Conservation (phyloP, 352 stramenopile species). For the Pythium phragmiticola region DNA sequence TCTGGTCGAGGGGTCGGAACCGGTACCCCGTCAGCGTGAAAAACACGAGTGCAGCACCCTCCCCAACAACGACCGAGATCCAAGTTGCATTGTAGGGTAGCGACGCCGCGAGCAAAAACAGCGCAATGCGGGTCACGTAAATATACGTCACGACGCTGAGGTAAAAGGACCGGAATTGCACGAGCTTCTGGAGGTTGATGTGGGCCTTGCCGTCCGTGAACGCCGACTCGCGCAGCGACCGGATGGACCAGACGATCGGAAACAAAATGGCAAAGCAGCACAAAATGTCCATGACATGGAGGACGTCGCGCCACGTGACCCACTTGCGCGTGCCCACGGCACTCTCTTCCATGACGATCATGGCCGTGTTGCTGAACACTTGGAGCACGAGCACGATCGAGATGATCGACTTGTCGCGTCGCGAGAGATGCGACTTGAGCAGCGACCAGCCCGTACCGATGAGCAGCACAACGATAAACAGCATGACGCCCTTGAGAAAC, state of each 20-base stretch:
- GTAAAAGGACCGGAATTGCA: slow-evolving; percentile 97
- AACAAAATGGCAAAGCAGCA: slow-evolving; percentile 96
- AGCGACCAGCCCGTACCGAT: slow-evolving; percentile 97
- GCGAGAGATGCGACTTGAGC: slow-evolving; percentile 94
- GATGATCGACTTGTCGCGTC: slow-evolving; percentile 94
- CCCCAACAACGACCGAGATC: slow-evolving; percentile 53
- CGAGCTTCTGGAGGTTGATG: slow-evolving; percentile 90
- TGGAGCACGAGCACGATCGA: slow-evolving; percentile 92
- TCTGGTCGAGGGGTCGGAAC: slow-evolving; percentile 90
- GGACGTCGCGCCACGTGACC: slow-evolving; percentile 82
- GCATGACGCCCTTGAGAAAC: slow-evolving; percentile 94
- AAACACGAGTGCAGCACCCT: slow-evolving; percentile 90
- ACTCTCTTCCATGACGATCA: slow-evolving; percentile 86
- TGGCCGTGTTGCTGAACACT: slow-evolving; percentile 94
- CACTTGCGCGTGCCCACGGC: slow-evolving; percentile 70
- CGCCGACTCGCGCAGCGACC: slow-evolving; percentile 71
- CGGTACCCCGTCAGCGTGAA: slow-evolving; percentile 90
- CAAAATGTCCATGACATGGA: slow-evolving; percentile 96
- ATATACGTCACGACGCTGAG: slow-evolving; percentile 96
- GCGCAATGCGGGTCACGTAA: slow-evolving; percentile 97
- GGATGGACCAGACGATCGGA: slow-evolving; percentile 97
- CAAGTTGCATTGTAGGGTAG: slow-evolving; percentile 91
- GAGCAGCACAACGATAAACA: slow-evolving; percentile 98
- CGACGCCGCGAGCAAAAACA: slow-evolving; percentile 91
- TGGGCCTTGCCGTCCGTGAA: slow-evolving; percentile 89